Evolutionary conservation across 176 grass and related monocot genomes (phyloP).

Genomic region (Echinochloa phyllopogon): DNA sequence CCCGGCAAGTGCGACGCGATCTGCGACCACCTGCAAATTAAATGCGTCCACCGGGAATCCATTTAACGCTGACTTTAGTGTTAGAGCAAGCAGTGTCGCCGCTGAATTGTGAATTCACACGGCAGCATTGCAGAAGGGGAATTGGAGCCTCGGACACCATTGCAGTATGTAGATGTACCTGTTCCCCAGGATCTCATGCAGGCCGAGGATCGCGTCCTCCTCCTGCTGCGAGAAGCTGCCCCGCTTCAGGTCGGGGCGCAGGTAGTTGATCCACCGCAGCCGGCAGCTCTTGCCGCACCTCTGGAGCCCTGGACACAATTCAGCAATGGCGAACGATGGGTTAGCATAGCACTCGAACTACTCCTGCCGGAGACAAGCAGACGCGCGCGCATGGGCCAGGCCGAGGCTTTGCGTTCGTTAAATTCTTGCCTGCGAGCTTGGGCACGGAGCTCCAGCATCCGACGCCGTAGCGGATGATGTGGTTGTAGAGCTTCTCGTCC

Average conservation of each 20-base stretch:
- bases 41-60: not conserved
- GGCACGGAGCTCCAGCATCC: slow-evolving; percentile 94
- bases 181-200: slow-evolving; percentile 82
- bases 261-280: slow-evolving; percentile 92
- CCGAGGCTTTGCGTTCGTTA: too few species aligned
- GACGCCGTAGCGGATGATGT: slow-evolving; percentile 85
- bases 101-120: not conserved
- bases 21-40: slow-evolving; percentile 80
- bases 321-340: too few species aligned
- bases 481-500: slow-evolving; percentile 94
- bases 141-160: too few species aligned
- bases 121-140: not conserved
- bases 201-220: slow-evolving; percentile 77
- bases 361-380: too few species aligned
- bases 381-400: too few species aligned
- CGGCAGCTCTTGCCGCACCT: slow-evolving; percentile 96
- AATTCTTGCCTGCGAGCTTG: slow-evolving; percentile 70
- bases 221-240: slow-evolving; percentile 94
- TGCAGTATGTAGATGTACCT: slow-evolving; percentile 54
- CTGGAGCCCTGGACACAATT: too few species aligned
- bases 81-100: too few species aligned
- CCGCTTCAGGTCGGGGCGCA: slow-evolving; percentile 86
- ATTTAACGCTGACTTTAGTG: too few species aligned
- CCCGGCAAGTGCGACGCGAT: slow-evolving; percentile 85
- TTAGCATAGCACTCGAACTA: too few species aligned